Evolutionary conservation across 768 basidiomycete genomes (phyloP).

Genomic region (Tricholoma saponaceum): DNA sequence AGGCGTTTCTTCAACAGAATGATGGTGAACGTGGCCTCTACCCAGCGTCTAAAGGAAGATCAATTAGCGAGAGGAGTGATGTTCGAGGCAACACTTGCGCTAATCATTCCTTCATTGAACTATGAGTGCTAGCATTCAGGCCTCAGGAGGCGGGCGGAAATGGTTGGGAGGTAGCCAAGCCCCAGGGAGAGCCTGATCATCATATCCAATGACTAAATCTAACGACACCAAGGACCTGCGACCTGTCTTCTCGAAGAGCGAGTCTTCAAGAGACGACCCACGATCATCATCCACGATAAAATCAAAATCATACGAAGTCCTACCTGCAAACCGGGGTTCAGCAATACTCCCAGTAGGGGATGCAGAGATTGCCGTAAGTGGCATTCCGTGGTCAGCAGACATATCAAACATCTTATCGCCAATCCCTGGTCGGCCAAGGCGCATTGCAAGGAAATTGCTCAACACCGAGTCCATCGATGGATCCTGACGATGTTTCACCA

Average conservation of each 20-base stretch:
- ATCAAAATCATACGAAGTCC: conserved; percentile 55
- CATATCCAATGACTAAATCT: conserved; percentile 61
- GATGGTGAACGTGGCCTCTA: conserved; percentile 68
- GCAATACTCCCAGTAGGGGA: conserved; percentile 51
- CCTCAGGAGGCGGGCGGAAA: conserved; percentile 65
- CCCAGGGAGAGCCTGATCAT: conserved; percentile 28
- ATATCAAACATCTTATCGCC: conserved; percentile 89
- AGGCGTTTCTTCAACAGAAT: conserved; percentile 66
- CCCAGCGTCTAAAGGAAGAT: conserved; percentile 62
- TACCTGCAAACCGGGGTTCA: conserved; percentile 24
- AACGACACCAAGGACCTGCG: conserved; percentile 46
- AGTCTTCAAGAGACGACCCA: conserved; percentile 30
- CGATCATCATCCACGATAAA: conserved; percentile 60
- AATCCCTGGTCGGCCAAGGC: conserved; percentile 66
- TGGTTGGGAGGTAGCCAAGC: conserved; percentile 41
- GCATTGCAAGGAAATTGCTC: conserved; percentile 57
- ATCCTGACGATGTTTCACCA: conserved; percentile 51
- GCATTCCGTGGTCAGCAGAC: conserved; percentile 42
- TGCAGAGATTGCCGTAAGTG: conserved; percentile 59
- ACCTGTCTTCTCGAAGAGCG: conserved; percentile 56
- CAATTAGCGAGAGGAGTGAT: not conserved
- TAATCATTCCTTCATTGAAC: conserved; percentile 70
- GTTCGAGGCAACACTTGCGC: conserved; percentile 36
- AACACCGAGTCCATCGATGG: conserved; percentile 36
- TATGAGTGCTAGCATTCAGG: conserved; percentile 36